Base-by-base conservation (phyloP, 2,329 filamentous ascomycete species). In the Clarireedia monteithiana region DNA sequence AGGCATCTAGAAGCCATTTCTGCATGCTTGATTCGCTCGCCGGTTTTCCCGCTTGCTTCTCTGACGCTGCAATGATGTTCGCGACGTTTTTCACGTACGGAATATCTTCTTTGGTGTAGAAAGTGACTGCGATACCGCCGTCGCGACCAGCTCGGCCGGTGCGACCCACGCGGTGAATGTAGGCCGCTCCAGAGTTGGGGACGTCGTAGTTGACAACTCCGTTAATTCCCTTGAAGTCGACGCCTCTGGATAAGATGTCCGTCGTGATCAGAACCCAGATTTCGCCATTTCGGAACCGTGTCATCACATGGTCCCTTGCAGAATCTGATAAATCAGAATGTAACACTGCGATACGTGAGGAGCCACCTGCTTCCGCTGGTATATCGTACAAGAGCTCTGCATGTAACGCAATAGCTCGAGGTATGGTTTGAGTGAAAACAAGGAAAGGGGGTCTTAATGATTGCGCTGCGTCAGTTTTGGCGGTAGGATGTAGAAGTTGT, bases 171-270 rank as follows among this genome's bases (percentile, higher is more conserved):
- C 94, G 88, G 72, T 99, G 94, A 6, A 99, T 88, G 68, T 99
- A 99, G 1, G 84, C 84, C 0, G 91, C 92, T 5, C 88, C 87
- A 0, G 88, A 91, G n/a, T 86, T 89, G 0, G 94, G 94, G 7
- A 96, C 90, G 70, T 99, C 94, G 73, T 96, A 99, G 73, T 97
- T 99, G 51, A 99, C 88, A 0, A 99, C 91, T 47, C 91, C 91
- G 66, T 96, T 96, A 60, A 99, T 85, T 50, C 94, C 94, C 7
- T 88, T 84, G 74, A 99, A 96, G 71, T 99, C 94, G 42, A 99
- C 85, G 20, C 94, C 94, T 36, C 94, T 88, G 15, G 91, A 88
- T 10, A 99, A 78, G 6, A 99, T 81, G 68, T 99, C 94, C 0
- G 94, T 99, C 0, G 94, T 97, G 69, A 99, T 94, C 38, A 99